phyloP scores from a whole-genome alignment of 176 grass and related monocot genomes.

The Pontederia crassipes region DNA sequence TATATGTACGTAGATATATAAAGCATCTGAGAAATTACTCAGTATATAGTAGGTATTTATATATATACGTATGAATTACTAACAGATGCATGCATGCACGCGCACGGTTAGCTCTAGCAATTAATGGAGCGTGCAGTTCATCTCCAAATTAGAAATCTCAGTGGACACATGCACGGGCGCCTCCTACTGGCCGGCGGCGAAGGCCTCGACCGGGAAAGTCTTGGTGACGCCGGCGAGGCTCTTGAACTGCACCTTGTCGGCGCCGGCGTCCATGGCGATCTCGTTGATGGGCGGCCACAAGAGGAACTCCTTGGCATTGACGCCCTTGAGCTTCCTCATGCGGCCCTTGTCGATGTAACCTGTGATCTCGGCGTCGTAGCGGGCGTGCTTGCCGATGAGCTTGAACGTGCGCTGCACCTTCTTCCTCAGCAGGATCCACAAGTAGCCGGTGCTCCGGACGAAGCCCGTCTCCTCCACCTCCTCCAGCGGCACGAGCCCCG shows the following conservation, averaged over 20 bases:
- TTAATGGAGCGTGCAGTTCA: too few relatives aligned
- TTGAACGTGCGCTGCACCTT: constrained; percentile 72
- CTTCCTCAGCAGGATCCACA: constrained; percentile 51
- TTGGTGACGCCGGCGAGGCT: constrained; percentile 76
- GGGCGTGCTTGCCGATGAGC: constrained; percentile 45
- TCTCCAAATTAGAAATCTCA: too few relatives aligned
- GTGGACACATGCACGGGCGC: too few relatives aligned
- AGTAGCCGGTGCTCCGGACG: constrained; percentile 49
- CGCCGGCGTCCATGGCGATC: constrained; percentile 33
- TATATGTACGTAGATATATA: too few relatives aligned
- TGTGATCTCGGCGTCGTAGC: constrained; percentile 49
- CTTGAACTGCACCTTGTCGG: constrained; percentile 70
- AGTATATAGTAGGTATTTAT: too few relatives aligned
- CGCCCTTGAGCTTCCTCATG: constrained; percentile 77
- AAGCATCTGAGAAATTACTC: too few relatives aligned
- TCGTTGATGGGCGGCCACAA: constrained; percentile 70
- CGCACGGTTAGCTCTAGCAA: too few relatives aligned
- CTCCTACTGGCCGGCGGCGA: constrained; percentile 48
- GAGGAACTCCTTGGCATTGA: constrained; percentile 83
- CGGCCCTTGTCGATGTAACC: constrained; percentile 34
- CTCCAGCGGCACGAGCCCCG: constrained; percentile 48
- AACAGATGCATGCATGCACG: too few relatives aligned
- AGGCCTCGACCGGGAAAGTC: constrained; percentile 74
- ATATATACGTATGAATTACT: too few relatives aligned
- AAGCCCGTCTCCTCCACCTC: constrained; percentile 63